phyloP scores from a whole-genome alignment of 345 rosid species.

The Bruguiera sexangula region DNA sequence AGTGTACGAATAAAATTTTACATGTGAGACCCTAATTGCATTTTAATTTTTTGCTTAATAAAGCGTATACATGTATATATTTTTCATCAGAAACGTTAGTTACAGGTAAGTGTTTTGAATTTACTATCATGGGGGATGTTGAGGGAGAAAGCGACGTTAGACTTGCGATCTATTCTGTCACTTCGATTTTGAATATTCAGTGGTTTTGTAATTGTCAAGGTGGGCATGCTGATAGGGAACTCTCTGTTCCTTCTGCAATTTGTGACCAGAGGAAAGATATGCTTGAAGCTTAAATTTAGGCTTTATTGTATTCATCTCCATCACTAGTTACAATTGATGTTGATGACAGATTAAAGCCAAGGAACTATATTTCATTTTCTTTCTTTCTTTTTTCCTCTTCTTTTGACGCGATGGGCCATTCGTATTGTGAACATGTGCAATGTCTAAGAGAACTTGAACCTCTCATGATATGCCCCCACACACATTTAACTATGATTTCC shows the following conservation, averaged over 20 bases:
- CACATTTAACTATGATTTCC: too few relatives aligned
- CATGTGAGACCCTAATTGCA: too few relatives aligned
- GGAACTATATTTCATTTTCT: slow-evolving; percentile 21
- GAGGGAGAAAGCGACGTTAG: neutral
- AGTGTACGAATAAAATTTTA: too few relatives aligned
- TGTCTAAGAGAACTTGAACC: slow-evolving; percentile 5
- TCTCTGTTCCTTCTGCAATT: neutral
- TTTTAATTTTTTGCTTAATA: too few relatives aligned
- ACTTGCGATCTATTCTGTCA: neutral
- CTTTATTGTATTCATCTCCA: slow-evolving; percentile 8
- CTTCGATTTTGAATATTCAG: neutral
- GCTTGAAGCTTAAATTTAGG: slow-evolving; percentile 23
- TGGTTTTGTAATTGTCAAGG: neutral
- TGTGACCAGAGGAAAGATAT: slow-evolving; percentile 19
- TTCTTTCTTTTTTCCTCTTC: neutral
- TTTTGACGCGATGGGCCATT: slow-evolving; percentile 17
- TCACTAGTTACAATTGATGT: slow-evolving; percentile 13
- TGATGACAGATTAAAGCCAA: slow-evolving; percentile 20
- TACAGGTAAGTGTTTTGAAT: too few relatives aligned
- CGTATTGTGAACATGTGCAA: slow-evolving; percentile 20
- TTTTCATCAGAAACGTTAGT: too few relatives aligned
- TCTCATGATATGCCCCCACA: slow-evolving; percentile 10
- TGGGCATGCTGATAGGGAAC: neutral
- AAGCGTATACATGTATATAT: too few relatives aligned
- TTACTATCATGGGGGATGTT: too few relatives aligned